Evolutionary conservation across 139 green algal genomes (phyloP).

Genomic region (Chlorella sp.): DNA sequence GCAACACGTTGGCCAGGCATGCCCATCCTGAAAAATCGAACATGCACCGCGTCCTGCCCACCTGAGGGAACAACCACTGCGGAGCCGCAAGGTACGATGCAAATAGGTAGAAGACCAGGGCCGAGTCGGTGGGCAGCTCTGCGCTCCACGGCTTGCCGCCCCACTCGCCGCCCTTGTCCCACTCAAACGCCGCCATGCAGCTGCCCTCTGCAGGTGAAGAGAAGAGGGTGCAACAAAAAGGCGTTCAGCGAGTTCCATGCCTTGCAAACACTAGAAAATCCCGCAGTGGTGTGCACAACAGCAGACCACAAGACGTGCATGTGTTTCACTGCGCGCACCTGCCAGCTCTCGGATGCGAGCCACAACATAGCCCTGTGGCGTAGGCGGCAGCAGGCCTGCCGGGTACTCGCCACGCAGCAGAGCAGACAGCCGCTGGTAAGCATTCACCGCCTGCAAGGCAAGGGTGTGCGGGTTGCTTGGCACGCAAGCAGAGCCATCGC

Average conservation of each 20-base stretch:
- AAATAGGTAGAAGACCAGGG: slow-evolving; percentile 83
- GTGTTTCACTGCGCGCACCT: neutral
- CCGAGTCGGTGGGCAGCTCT: slow-evolving; percentile 80
- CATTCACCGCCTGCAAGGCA: slow-evolving; percentile 57
- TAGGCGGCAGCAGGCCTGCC: slow-evolving; percentile 65
- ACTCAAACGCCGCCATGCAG: slow-evolving; percentile 65
- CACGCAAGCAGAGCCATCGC: too few relatives aligned
- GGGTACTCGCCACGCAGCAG: slow-evolving; percentile 70
- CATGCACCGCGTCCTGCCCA: neutral
- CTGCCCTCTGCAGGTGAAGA: slow-evolving; percentile 41
- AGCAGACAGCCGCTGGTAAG: slow-evolving; percentile 65
- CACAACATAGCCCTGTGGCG: slow-evolving; percentile 71
- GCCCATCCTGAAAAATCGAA: neutral
- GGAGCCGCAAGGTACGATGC: slow-evolving; percentile 77
- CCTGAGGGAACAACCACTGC: slow-evolving; percentile 63
- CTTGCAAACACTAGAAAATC: too few relatives aligned
- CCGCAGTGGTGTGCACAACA: too few relatives aligned
- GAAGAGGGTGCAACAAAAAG: neutral
- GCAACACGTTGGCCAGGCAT: neutral
- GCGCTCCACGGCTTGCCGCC: slow-evolving; percentile 64
- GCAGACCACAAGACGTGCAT: too few relatives aligned
- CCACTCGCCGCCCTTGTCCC: slow-evolving; percentile 65
- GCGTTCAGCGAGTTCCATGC: too few relatives aligned
- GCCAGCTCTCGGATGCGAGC: slow-evolving; percentile 63
- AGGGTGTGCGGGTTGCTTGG: too few relatives aligned